phyloP scores from a whole-genome alignment of 306 rosid species.

The Ceratonia siliqua region DNA sequence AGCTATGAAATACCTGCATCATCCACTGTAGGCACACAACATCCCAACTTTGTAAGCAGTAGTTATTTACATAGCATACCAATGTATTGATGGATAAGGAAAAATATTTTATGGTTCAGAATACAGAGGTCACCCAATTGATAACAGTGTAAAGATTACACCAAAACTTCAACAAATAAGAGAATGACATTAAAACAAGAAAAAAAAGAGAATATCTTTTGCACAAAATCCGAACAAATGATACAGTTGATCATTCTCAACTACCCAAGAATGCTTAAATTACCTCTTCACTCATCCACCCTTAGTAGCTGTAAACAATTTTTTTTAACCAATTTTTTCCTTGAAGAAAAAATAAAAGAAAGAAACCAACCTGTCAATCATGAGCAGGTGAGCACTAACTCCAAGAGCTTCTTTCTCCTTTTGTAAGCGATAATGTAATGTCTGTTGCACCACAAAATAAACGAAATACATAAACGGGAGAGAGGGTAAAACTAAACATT shows the following conservation, averaged over 20 bases:
- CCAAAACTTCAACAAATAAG: background rate
- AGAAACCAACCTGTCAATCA: slow-evolving; percentile 80
- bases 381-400: slow-evolving; percentile 55
- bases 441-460: slow-evolving; percentile 42
- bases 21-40: background rate
- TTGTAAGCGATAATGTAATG: slow-evolving; percentile 61
- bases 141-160: background rate
- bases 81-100: background rate
- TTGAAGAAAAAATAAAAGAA: background rate
- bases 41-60: background rate
- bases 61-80: background rate
- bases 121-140: background rate
- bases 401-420: slow-evolving; percentile 60
- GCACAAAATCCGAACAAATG: background rate
- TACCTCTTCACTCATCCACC: slow-evolving; percentile 11
- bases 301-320: background rate
- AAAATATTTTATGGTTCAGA: background rate
- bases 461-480: background rate
- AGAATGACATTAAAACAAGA: background rate
- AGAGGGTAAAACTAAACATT: background rate
- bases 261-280: slow-evolving; percentile 1
- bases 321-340: no score
- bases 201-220: background rate
- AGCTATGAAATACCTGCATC: background rate
- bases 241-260: background rate